phyloP scores from a whole-genome alignment of 257 asterid species.

The Penstemon eatonii region DNA sequence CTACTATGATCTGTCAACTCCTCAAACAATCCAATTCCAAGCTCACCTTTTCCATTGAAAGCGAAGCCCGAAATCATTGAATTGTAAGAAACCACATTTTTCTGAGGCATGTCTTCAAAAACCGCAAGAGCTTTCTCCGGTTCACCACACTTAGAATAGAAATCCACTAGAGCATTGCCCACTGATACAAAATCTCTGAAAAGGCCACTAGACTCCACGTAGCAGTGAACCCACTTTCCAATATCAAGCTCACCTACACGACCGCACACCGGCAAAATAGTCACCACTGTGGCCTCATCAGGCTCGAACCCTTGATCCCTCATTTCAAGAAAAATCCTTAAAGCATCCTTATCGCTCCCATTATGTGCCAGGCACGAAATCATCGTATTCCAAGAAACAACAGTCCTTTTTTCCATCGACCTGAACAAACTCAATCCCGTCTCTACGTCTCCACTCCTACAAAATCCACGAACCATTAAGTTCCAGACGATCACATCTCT shows the following conservation, averaged over 20 bases:
- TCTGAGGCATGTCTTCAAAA: slow-evolving; percentile 31
- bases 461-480: slow-evolving; percentile 42
- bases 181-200: slow-evolving; percentile 26
- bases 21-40: slow-evolving; percentile 32
- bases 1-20: slow-evolving; percentile 21
- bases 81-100: slow-evolving; percentile 34
- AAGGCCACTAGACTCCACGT: slow-evolving; percentile 31
- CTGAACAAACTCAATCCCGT: slow-evolving; percentile 34
- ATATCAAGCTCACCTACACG: slow-evolving; percentile 31
- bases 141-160: slow-evolving; percentile 37
- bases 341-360: slow-evolving; percentile 30
- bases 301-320: slow-evolving; percentile 26
- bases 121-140: slow-evolving; percentile 26
- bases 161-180: slow-evolving; percentile 38
- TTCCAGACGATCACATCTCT: slow-evolving; percentile 42
- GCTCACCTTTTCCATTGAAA: slow-evolving; percentile 34
- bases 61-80: slow-evolving; percentile 35
- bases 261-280: slow-evolving; percentile 31
- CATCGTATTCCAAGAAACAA: slow-evolving; percentile 38
- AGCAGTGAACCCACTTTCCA: slow-evolving; percentile 32
- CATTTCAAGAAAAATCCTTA: slow-evolving; percentile 30
- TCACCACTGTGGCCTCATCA: slow-evolving; percentile 35
- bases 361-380: slow-evolving; percentile 33
- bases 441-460: slow-evolving; percentile 29
- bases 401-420: slow-evolving; percentile 29